Base-by-base conservation (phyloP, 768 basidiomycete genomes). In the Tremella mesenterica region DNA sequence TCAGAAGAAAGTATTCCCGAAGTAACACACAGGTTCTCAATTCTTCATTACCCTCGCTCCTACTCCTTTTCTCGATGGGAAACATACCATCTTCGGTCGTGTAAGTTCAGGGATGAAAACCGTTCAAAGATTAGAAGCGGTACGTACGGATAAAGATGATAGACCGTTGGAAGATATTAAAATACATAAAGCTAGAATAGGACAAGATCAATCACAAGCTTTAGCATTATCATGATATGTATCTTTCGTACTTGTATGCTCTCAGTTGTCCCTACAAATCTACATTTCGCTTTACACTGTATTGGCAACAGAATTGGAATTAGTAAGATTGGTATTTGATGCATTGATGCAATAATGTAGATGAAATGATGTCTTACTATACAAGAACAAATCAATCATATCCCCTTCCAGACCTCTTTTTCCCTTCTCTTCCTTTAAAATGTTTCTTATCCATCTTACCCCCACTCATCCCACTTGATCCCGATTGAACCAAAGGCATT, bases 91-190 rank as follows among this genome's bases (percentile, higher is more conserved):
- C 50, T 77, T 77, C 50, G 95, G 95, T 0, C 83, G 95, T 6
- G 89, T 99, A 6, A 82, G 80, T 65, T 78, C 81, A 18, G 95
- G 93, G 0, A 96, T 97, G 85, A 79, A 86, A 30, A 91, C 96
- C 8, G 81, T 95, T 16, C 88, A 95, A 65, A 78, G 95, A 31
- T 72, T 99, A 38, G 93, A 92, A 31, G 85, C 91, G 1, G 92
- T 96, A 2, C 84, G 82, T 2, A 86, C 87, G 16, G 90, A 99
- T 67, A 79, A 79, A 16, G 87, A 96, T 64, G 91, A 96, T 71
- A 79, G 79, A 45, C 78, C 79, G 28, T 72, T 84, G 60, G 90
- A 96, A 74, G 85, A 89, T 30, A 83, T 96, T 64, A 93, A 89
- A 76, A 89, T 97, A 36, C 78, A 87, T 71, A 92, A 89, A 73